phyloP scores from a whole-genome alignment of 2,329 filamentous ascomycete genomes.

The Sodiomyces alkalinus region DNA sequence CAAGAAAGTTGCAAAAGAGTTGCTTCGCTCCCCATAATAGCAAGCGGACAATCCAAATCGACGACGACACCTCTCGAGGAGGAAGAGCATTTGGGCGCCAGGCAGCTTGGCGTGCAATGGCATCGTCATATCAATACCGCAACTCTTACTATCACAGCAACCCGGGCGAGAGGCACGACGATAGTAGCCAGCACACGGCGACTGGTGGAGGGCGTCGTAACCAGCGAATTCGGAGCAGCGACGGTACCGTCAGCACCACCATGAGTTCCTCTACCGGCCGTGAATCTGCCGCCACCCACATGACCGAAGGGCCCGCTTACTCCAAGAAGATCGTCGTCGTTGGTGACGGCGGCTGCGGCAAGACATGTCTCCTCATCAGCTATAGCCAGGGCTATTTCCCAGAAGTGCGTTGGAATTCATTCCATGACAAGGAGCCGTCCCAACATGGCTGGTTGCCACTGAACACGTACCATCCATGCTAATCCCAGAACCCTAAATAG shows the following conservation, averaged over 20 bases:
- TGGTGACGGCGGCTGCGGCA: constrained; percentile 93
- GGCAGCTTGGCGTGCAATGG: no score
- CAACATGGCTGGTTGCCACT: no score
- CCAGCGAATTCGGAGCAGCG: constrained; percentile 56
- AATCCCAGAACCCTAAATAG: constrained; percentile 32
- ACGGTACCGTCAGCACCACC: constrained; percentile 79
- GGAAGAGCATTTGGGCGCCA: no score
- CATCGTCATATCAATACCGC: constrained; percentile 35
- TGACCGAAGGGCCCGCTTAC: constrained; percentile 82
- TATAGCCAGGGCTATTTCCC: constrained; percentile 98
- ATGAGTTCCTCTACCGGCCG: constrained; percentile 60
- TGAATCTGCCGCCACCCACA: constrained; percentile 66
- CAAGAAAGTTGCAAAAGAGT: no score
- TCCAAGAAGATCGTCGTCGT: constrained; percentile 99
- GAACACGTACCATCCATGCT: no score
- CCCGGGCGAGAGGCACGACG: constrained; percentile 25
- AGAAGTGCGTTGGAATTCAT: constrained; percentile 64
- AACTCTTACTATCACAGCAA: constrained; percentile 33
- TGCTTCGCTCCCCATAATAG: no score
- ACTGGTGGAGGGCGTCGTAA: constrained; percentile 22
- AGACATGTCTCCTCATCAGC: constrained; percentile 96
- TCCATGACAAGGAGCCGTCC: no score
- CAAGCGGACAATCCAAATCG: no score
- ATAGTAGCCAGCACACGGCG: constrained; percentile 19
- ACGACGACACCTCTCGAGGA: no score